These are phyloP conservation scores for Geranium rotundifolium DNA, from an alignment of 345 rosid species.

Conservation along the genomic window DNA sequence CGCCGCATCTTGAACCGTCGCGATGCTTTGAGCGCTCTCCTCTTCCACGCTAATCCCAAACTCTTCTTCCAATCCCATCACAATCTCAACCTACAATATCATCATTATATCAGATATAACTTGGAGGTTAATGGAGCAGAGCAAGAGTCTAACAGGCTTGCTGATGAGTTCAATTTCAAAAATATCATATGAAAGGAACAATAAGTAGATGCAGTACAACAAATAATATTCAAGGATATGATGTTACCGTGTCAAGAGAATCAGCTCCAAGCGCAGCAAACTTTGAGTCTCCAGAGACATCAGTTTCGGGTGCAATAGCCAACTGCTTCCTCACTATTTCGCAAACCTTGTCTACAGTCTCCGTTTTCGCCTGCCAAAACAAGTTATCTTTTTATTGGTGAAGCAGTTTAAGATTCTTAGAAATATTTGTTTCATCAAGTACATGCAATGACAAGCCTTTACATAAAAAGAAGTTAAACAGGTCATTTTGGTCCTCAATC, in stretches of 20 bases:
- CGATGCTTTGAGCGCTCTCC: slow-evolving; percentile 29
- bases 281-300: slow-evolving; percentile 20
- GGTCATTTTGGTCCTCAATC: not conserved
- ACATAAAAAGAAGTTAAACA: not conserved
- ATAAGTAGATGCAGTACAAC: too few relatives aligned
- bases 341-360: slow-evolving; percentile 26
- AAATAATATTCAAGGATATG: accelerated
- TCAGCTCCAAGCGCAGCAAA: slow-evolving; percentile 29
- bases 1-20: slow-evolving; percentile 34
- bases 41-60: slow-evolving; percentile 34
- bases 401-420: not conserved
- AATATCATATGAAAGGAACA: too few relatives aligned
- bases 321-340: slow-evolving; percentile 29
- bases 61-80: slow-evolving; percentile 30
- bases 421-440: not conserved
- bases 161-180: too few relatives aligned
- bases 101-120: too few relatives aligned
- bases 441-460: not conserved
- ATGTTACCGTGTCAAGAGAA: slow-evolving; percentile 27
- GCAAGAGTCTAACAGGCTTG: too few relatives aligned
- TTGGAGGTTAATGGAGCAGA: too few relatives aligned
- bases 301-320: slow-evolving; percentile 18
- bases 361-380: slow-evolving; percentile 20
- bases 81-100: slow-evolving; percentile 28
- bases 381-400: not conserved